phyloP scores from a whole-genome alignment of 805 yeast species.

The Myxozyma geophila region DNA sequence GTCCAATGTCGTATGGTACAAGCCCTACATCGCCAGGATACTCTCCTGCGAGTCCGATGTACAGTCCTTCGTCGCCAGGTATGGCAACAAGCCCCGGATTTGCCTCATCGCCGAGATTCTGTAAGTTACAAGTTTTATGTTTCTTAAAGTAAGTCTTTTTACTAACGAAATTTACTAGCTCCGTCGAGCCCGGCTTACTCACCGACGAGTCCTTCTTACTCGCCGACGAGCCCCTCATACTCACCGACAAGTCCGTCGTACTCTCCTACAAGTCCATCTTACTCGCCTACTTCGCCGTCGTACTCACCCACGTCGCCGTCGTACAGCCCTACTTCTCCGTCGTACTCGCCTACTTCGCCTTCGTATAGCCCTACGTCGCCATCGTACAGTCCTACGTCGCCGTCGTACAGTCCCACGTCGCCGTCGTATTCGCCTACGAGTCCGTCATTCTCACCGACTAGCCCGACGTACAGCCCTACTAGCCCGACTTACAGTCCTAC shows the following conservation, averaged over 20 bases:
- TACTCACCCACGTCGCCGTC: slow-evolving; percentile 87
- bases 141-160: background rate
- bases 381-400: slow-evolving; percentile 69
- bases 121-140: slow-evolving; percentile 9
- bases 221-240: slow-evolving; percentile 65
- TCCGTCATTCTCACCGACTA: slow-evolving; percentile 67
- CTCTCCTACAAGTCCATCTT: slow-evolving; percentile 73
- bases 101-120: slow-evolving; percentile 56
- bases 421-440: slow-evolving; percentile 69
- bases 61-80: slow-evolving; percentile 74
- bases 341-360: slow-evolving; percentile 73
- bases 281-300: slow-evolving; percentile 69
- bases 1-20: slow-evolving; percentile 51
- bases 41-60: slow-evolving; percentile 73
- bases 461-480: slow-evolving; percentile 75
- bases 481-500: slow-evolving; percentile 82
- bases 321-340: slow-evolving; percentile 80
- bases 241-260: slow-evolving; percentile 68
- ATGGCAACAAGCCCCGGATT: slow-evolving; percentile 71
- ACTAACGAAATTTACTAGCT: slow-evolving; percentile 1
- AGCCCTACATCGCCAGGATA: slow-evolving; percentile 71
- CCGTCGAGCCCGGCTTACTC: slow-evolving; percentile 67
- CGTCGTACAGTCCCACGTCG: slow-evolving; percentile 58
- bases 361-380: slow-evolving; percentile 79
- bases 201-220: slow-evolving; percentile 74